Evolutionary conservation across 2,329 filamentous ascomycete genomes (phyloP), one percentile per base, ranked within the genome.

Genomic region (Diaporthe humulicola): DNA sequence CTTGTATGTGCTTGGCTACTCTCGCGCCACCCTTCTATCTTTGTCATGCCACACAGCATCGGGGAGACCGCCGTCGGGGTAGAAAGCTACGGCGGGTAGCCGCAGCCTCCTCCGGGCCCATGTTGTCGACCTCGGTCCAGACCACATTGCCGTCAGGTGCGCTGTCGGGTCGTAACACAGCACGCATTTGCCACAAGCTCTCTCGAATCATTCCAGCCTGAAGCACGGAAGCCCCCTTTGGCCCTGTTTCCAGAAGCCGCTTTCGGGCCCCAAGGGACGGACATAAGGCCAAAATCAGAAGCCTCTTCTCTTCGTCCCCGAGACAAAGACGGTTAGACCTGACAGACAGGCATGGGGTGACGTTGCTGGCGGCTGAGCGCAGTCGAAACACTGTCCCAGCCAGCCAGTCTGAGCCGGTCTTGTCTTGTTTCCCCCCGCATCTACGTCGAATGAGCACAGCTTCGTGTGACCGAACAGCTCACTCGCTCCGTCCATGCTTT

Each of bases 331-430:
- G 30, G 48, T 22, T 54, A 54, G 64, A 40, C 48, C 22, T 69
- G 64, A 69, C 45, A 69, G 64, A 52, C 64, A 52, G 17, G 30
- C 48, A 69, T 52, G 25, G 15, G 7, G 14, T 54, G 45, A 69
- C 64, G 64, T 54, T 69, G 33, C 48, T 38, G 64, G 48, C 56
- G 70, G 45, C 70, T 42, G 56, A 54, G 15, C 22, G 54, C 70
- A 42, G 8, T 64, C 42, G 56, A 61, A 72, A 54, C 58, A 60
- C 14, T 42, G 36, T 52, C 45, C 57, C 70, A 64, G 70, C 25
- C 70, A 38, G 42, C 56, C 50, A 54, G 30, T 61, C 70, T 42
- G 28, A 38, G 42, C 45, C 33, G 36, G 25, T 72, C 48, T 54
- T 69, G 45, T 69, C 33, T 54, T 54, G 57, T 61, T 50, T 22